These are phyloP conservation scores for Blastocrithidia nonstop DNA, from an alignment of 208 protist species.

Conservation along the genomic window DNA sequence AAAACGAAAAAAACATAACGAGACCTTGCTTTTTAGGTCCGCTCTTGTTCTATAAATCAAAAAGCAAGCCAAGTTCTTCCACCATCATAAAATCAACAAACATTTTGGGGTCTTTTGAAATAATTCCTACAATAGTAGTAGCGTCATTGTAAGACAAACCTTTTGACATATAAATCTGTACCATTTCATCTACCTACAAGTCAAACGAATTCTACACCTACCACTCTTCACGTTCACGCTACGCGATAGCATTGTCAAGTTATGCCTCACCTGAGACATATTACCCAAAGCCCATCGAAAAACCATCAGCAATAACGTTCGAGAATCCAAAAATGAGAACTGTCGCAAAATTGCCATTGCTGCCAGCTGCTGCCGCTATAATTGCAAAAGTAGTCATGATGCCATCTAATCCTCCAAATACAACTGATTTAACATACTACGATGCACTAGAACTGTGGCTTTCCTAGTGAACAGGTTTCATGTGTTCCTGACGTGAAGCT, in stretches of 20 bases:
- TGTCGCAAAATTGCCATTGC: conserved; percentile 59
- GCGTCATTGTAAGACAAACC: conserved; percentile 85
- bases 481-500: conserved; percentile 59
- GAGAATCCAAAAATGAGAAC: conserved; percentile 89
- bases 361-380: conserved; percentile 80
- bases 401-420: conserved; percentile 92
- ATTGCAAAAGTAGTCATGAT: conserved; percentile 94
- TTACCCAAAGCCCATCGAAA: conserved; percentile 93
- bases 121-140: conserved; percentile 81
- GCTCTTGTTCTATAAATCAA: conserved; percentile 61
- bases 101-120: conserved; percentile 84
- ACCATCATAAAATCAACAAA: conserved; percentile 95
- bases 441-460: conserved; percentile 72
- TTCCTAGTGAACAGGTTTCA: conserved; percentile 59
- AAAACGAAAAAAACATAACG: conserved; percentile 89
- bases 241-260: conserved; percentile 67
- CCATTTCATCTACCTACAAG: conserved; percentile 88
- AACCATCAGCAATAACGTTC: conserved; percentile 89
- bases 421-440: conserved; percentile 88
- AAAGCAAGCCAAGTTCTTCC: conserved; percentile 83
- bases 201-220: conserved; percentile 90
- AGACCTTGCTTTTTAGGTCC: conserved; percentile 77
- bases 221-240: conserved; percentile 86
- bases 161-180: conserved; percentile 88
- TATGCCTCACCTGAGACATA: conserved; percentile 86